Conservation (phyloP, 805 yeast genomes). For the Kodamaea sagamina region DNA sequence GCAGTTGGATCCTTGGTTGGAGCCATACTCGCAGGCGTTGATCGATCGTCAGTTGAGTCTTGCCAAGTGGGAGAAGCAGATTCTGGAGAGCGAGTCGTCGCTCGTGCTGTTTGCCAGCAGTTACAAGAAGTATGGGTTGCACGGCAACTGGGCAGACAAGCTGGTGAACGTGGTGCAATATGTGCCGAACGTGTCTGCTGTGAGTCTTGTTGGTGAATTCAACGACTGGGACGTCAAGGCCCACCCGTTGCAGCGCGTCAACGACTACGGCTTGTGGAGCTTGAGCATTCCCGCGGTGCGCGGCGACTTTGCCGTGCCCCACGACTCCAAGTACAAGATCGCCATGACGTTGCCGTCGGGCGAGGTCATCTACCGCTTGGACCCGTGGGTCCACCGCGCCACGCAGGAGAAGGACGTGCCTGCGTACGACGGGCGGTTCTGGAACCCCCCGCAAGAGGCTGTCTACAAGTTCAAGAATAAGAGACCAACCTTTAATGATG, state of each 20-base stretch:
- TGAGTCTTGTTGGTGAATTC: constrained; percentile 88
- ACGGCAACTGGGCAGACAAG: constrained; percentile 53
- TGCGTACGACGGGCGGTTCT: constrained; percentile 83
- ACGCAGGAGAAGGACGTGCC: constrained; percentile 61
- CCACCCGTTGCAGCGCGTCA: constrained; percentile 54
- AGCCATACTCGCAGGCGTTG: constrained; percentile 71
- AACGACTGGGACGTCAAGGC: constrained; percentile 71
- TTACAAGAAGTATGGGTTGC: constrained; percentile 76
- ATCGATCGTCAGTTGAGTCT: constrained; percentile 68
- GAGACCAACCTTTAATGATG: constrained; percentile 55
- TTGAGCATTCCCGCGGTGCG: constrained; percentile 57
- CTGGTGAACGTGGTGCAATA: constrained; percentile 73
- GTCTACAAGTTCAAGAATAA: constrained; percentile 60
- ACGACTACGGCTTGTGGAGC: constrained; percentile 72
- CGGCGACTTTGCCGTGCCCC: constrained; percentile 69
- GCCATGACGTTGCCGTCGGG: constrained; percentile 67
- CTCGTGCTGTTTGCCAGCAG: constrained; percentile 72
- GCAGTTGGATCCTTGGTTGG: constrained; percentile 81
- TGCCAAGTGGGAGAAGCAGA: constrained; percentile 57
- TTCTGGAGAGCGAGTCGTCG: constrained; percentile 58
- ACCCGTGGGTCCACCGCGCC: constrained; percentile 87
- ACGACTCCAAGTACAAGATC: constrained; percentile 77
- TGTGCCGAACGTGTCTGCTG: constrained; percentile 83
- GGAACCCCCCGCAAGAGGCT: constrained; percentile 66
- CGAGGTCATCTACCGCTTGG: constrained; percentile 72